Evolutionary conservation across 768 basidiomycete genomes (phyloP), one percentile per base, ranked within the genome.

Genomic region (Megacollybia marginata): DNA sequence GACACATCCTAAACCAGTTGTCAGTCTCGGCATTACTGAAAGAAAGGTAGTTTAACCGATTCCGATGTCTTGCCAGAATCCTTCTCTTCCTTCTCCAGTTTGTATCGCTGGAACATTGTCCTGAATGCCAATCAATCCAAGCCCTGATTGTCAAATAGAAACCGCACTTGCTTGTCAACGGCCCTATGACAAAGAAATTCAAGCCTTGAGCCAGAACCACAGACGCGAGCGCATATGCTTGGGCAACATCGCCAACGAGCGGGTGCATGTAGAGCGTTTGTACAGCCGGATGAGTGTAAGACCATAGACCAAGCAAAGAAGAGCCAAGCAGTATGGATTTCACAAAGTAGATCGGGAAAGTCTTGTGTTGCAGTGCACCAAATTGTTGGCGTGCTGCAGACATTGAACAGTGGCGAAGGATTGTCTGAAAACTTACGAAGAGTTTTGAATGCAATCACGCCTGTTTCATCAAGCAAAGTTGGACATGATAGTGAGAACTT

Each of bases 71-170:
- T 79, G 15, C 38, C 18, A 23, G 64, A 58, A 63, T 83, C 85
- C 10, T 82, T 81, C 63, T 89, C 85, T 42, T 79, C 73, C 58
- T 88, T 85, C 69, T 92, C 87, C 51, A 83, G 67, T 53, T 71
- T 80, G 45, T 87, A 82, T 49, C 88, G 74, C 62, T 82, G 64
- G 62, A 85, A 82, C 85, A 86, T 86, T n/a, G 80, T 80, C 63
- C 87, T 88, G 23, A 44, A 6, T 31, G 36, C 34, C 33, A 35
- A 49, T 52, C 33, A 54, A 36, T 11, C 42, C 28, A 42, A 32
- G 44, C 18, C 46, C 31, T 43, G 32, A 19, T 35, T 46, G 19
- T 7, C 11, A 33, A 42, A 36, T 19, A 45, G 16, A 48, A 13
- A 35, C 60, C 80, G 36, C 54, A 80, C 83, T 76, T 78, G 78